phyloP scores from a whole-genome alignment of 225 moss, liverwort and hornwort genomes.

The Asterella californica region DNA sequence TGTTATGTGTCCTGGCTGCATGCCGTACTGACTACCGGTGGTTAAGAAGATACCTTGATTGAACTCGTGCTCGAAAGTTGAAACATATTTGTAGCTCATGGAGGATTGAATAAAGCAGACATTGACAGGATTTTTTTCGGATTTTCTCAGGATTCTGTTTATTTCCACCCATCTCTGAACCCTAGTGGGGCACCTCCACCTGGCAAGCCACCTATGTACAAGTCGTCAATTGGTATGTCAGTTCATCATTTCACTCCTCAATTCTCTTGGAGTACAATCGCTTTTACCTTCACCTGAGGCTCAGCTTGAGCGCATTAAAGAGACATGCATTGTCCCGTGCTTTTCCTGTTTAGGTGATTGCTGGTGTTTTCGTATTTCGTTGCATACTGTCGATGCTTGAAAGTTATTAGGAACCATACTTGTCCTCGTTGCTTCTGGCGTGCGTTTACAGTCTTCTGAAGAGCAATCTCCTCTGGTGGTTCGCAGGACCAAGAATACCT shows the following conservation, averaged over 20 bases:
- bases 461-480: background rate
- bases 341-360: too few relatives aligned
- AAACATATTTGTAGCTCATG: background rate
- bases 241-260: background rate
- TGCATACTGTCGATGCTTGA: background rate
- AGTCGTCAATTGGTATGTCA: conserved; percentile 87
- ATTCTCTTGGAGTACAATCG: background rate
- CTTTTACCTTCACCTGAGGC: background rate
- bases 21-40: background rate
- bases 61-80: background rate
- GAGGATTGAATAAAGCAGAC: background rate
- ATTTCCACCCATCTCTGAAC: conserved; percentile 91
- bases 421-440: background rate
- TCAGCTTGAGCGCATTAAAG: background rate
- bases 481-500: conserved; percentile 52
- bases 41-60: background rate
- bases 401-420: background rate
- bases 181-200: conserved; percentile 98
- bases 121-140: background rate
- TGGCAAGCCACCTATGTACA: conserved; percentile 99
- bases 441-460: background rate
- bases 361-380: background rate
- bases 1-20: background rate
- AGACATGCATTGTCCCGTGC: background rate
- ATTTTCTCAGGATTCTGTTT: conserved; percentile 81